Evolutionary conservation across 129 eudicot species (phyloP).

Genomic region (Deinandra increscens): DNA sequence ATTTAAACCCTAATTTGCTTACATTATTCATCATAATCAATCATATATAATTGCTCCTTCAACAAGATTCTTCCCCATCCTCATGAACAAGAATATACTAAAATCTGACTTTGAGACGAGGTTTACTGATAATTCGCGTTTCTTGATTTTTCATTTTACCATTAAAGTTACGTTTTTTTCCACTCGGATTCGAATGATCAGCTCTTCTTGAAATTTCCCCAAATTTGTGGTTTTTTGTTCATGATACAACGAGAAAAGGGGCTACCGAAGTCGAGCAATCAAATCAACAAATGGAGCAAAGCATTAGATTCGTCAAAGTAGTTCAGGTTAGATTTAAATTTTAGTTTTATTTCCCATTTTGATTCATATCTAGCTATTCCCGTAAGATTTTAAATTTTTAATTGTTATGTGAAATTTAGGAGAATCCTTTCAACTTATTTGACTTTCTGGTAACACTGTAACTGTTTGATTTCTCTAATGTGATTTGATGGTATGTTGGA

Average conservation of each 20-base stretch:
- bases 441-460: slow-evolving; percentile 14
- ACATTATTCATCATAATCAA: too few species aligned
- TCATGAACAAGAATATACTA: too few species aligned
- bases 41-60: too few species aligned
- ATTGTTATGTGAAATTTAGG: background rate
- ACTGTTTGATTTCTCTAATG: slow-evolving; percentile 22
- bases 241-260: background rate
- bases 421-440: background rate
- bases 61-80: too few species aligned
- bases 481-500: slow-evolving; percentile 8
- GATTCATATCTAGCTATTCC: slow-evolving; percentile 34
- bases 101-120: too few species aligned
- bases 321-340: slow-evolving; percentile 56
- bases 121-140: too few species aligned
- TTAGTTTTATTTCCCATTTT: background rate
- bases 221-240: background rate
- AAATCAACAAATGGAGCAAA: slow-evolving; percentile 63
- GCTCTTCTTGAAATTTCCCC: background rate
- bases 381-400: background rate
- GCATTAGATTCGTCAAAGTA: slow-evolving; percentile 81
- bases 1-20: too few species aligned
- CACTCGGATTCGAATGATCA: background rate
- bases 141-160: slow-evolving; percentile 9
- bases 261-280: slow-evolving; percentile 45
- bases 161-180: background rate